Conservation (phyloP, 495 filamentous ascomycete species). For the Cladorrhinum samala region DNA sequence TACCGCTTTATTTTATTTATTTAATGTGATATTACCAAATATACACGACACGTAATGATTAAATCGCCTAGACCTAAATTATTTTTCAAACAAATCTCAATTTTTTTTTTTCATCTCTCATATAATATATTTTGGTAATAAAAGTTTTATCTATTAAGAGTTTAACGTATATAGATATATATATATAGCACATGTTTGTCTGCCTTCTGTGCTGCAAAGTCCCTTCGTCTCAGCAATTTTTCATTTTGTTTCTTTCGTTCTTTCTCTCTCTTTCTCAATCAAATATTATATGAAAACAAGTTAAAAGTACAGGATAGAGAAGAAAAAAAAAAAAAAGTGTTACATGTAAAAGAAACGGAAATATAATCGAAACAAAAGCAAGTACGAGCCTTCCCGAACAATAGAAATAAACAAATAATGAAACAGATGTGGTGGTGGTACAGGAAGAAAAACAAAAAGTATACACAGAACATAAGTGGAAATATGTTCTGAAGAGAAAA, state of each 20-base stretch:
- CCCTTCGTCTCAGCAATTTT: not conserved
- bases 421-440: not conserved
- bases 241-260: not conserved
- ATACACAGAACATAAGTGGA: not conserved
- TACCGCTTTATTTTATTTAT: no score
- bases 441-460: not conserved
- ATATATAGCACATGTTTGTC: no score
- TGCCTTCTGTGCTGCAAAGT: no score
- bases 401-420: slow-evolving; percentile 1
- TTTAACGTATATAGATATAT: no score
- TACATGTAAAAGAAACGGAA: slow-evolving; percentile 15
- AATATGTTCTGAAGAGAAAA: not conserved
- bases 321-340: slow-evolving; percentile 3
- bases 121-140: no score
- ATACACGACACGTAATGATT: no score
- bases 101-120: no score
- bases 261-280: not conserved
- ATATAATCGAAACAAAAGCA: slow-evolving; percentile 6
- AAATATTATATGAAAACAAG: not conserved
- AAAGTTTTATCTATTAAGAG: no score
- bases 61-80: no score
- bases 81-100: no score
- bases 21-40: no score
- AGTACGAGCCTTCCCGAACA: not conserved
- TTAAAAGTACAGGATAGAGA: slow-evolving; percentile 1